phyloP scores from a whole-genome alignment of 2,329 filamentous ascomycete species.

The Gyromitra esculenta region DNA sequence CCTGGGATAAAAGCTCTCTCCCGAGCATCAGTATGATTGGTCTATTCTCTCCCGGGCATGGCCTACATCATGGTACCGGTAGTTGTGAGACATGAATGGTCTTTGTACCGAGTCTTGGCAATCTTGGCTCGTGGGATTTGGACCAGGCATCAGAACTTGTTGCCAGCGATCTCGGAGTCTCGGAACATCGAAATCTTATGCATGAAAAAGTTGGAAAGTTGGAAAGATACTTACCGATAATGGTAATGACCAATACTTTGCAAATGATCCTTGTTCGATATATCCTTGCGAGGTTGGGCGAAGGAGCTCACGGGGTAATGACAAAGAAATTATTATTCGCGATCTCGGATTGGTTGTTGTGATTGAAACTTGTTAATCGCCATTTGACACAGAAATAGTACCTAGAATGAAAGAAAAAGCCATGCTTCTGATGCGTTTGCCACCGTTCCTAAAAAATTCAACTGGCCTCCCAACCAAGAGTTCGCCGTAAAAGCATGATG shows the following conservation, averaged over 20 bases:
- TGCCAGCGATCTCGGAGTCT: constrained; percentile 21
- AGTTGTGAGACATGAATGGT: constrained; percentile 11
- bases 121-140: constrained; percentile 12
- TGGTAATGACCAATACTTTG: neutral
- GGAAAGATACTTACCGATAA: constrained; percentile 7
- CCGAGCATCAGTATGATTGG: constrained; percentile 9
- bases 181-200: constrained; percentile 20
- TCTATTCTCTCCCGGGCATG: neutral
- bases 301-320: neutral
- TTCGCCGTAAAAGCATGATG: neutral
- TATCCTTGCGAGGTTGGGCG: neutral
- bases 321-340: constrained; percentile 5
- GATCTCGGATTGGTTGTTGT: neutral
- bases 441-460: constrained; percentile 1
- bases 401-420: neutral
- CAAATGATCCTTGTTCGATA: neutral
- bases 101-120: constrained; percentile 24
- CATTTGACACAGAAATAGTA: neutral
- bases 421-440: constrained; percentile 1
- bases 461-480: neutral
- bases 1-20: constrained; percentile 9
- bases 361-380: neutral
- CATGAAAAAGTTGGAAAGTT: constrained; percentile 38
- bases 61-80: constrained; percentile 12
- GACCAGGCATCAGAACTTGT: constrained; percentile 6